Base-by-base conservation (phyloP, 2,329 filamentous ascomycete genomes). In the Fusarium acutatum region DNA sequence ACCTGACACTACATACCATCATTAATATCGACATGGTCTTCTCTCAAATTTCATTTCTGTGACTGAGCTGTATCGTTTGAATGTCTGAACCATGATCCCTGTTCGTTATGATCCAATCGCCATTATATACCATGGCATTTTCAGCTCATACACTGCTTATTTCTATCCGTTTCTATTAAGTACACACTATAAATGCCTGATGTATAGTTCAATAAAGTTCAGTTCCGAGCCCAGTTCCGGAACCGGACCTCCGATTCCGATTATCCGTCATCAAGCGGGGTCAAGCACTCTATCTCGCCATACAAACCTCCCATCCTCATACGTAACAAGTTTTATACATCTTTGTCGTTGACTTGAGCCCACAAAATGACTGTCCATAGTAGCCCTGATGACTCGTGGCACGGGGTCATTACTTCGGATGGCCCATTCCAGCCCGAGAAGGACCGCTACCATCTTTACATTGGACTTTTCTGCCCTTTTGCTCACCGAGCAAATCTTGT, bases 401-500 rank as follows among this genome's bases (percentile, higher is more conserved):
- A 79, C 28, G 76, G 76, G 2, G 44, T 72, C 6, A 52, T 79
- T 8, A 49, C 60, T 20, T n/a, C 60, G 9, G 66, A 40, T 6
- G 47, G 64, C 17, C 81, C 83, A 18, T 92, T 90, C 72, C 86
- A 88, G 1, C 86, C 89, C 0, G 88, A 90, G 69, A 85, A 85
- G 57, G 86, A 85, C 62, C 87, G 90, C 40, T 92, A 92, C 80
- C 87, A 87, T 1, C 81, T 92, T 6, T 92, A 92, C 77, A 81
- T 91, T 61, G 88, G 89, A 35, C 84, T 85, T 15, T 87, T 87
- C 17, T 92, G 90, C 73, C 90, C 90, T 6, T 92, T 82, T 89
- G 92, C 93, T 26, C 93, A 95, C 78, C 88, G 93, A 56, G 92
- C 90, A 2, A 84, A 94, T 65, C 93, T 95, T 69, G 90, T 92